These are phyloP conservation scores for Oehlia diaphana DNA, from an alignment of 192 early-diverging fungal genomes.

Conservation along the genomic window DNA sequence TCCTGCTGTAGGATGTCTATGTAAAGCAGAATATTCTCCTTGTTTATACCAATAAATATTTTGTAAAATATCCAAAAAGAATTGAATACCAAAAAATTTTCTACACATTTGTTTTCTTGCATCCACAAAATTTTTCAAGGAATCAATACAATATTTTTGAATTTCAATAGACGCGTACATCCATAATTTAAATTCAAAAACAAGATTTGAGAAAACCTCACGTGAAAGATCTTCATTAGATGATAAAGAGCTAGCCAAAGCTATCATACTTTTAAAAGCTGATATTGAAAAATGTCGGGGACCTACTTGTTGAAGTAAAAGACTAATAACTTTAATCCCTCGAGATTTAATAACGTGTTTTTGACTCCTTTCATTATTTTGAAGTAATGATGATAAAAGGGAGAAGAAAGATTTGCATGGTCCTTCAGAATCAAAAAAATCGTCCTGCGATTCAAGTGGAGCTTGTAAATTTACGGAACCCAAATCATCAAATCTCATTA, in stretches of 20 bases:
- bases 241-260: conserved; percentile 1
- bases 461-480: conserved; percentile 18
- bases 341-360: conserved; percentile 20
- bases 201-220: conserved; percentile 16
- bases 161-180: conserved; percentile 28
- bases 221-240: conserved; percentile 1
- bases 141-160: conserved; percentile 31
- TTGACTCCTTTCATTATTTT: conserved; percentile 25
- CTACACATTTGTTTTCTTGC: conserved; percentile 28
- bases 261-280: conserved; percentile 29
- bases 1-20: conserved; percentile 13
- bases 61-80: conserved; percentile 19
- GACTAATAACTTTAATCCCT: conserved; percentile 27
- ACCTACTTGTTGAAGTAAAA: conserved; percentile 24
- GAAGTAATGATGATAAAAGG: conserved; percentile 21
- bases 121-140: conserved; percentile 27
- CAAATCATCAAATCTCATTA: conserved; percentile 26
- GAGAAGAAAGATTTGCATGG: conserved; percentile 26
- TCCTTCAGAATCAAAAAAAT: conserved; percentile 28
- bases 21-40: conserved; percentile 14
- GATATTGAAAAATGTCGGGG: conserved; percentile 28
- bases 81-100: conserved; percentile 25
- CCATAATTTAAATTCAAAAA: conserved; percentile 31
- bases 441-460: conserved; percentile 19
- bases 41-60: conserved; percentile 31